These are phyloP conservation scores for Epicoccum sorghinum DNA, from an alignment of 2,329 filamentous ascomycete genomes.

Conservation along the genomic window DNA sequence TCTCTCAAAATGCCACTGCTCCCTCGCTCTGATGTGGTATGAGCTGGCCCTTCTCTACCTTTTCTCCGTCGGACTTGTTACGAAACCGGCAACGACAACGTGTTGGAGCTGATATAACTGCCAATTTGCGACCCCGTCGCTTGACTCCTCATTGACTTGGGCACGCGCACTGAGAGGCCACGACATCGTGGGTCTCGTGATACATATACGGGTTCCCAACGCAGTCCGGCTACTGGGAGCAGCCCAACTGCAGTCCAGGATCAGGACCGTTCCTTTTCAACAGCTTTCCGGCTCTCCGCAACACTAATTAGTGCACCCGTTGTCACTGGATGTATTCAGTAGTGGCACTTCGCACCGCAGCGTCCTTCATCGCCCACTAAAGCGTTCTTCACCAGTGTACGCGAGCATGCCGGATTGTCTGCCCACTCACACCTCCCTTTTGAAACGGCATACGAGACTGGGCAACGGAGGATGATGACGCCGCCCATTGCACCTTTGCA, in stretches of 20 bases:
- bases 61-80: too few species aligned
- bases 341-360: background rate
- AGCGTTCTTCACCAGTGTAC: constrained; percentile 2
- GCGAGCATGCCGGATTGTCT: constrained; percentile 40
- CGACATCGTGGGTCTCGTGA: constrained; percentile 30
- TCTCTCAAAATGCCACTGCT: constrained; percentile 6
- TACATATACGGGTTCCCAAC: constrained; percentile 2
- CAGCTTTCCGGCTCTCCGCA: background rate
- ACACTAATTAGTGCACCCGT: background rate
- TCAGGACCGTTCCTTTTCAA: background rate
- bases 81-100: background rate
- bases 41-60: too few species aligned
- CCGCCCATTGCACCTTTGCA: background rate
- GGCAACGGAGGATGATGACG: constrained; percentile 36
- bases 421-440: constrained; percentile 20
- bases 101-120: background rate
- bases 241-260: background rate
- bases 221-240: background rate
- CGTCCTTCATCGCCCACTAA: constrained; percentile 2
- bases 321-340: constrained; percentile 2
- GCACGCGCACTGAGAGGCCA: constrained; percentile 13
- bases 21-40: background rate
- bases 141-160: constrained; percentile 2
- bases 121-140: constrained; percentile 8
- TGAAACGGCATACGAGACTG: constrained; percentile 37